A percentile compares a stretch with the other conserved stretches of the same genome.
Conservation (phyloP, 2,329 filamentous ascomycete genomes). For the Rhynchosporium graminicola region DNA sequence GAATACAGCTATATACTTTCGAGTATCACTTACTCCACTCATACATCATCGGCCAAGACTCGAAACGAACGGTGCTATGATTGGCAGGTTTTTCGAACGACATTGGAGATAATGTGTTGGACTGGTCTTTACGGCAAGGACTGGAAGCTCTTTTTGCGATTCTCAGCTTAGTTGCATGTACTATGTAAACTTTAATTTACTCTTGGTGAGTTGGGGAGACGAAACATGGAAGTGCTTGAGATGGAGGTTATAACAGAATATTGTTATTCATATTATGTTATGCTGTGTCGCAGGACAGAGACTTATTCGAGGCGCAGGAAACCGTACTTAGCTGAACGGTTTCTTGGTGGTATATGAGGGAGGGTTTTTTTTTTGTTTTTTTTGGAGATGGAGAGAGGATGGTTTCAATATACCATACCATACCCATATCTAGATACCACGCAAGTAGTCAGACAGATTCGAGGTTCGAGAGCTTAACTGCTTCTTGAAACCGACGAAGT, state of each 20-base stretch:
- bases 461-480: constrained; percentile 30
- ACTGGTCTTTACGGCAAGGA: constrained; percentile 21
- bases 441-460: background rate
- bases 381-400: constrained; percentile 1
- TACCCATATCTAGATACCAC: no score
- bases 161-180: constrained; percentile 21
- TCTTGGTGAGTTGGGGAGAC: background rate
- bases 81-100: constrained; percentile 6
- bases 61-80: constrained; percentile 14
- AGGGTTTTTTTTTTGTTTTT: constrained; percentile 10
- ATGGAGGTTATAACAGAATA: constrained; percentile 4
- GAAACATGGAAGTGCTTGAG: constrained; percentile 3
- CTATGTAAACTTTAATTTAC: constrained; percentile 21
- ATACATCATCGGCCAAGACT: constrained; percentile 14
- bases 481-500: constrained; percentile 23
- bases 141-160: constrained; percentile 15
- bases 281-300: background rate
- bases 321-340: no score
- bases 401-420: constrained; percentile 15
- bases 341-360: constrained; percentile 2
- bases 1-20: background rate
- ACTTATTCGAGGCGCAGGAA: no score
- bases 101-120: constrained; percentile 13
- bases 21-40: constrained; percentile 24
- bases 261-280: background rate